phyloP scores from a whole-genome alignment of 306 rosid species.

The Dicorynia guianensis region DNA sequence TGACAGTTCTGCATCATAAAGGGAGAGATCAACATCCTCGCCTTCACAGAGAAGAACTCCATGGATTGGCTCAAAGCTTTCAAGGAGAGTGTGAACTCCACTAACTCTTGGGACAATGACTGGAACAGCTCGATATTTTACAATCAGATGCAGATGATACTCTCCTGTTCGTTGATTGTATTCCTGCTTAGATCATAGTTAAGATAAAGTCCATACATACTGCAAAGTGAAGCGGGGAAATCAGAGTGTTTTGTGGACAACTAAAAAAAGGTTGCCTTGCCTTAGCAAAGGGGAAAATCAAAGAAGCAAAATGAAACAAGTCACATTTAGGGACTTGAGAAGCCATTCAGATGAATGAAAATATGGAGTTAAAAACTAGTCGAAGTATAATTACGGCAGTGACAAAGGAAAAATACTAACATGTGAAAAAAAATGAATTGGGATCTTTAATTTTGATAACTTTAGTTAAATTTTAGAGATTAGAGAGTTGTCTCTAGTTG shows the following conservation, averaged over 20 bases:
- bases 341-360: too few relatives aligned
- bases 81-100: slow-evolving; percentile 67
- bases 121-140: slow-evolving; percentile 75
- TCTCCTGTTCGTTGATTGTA: slow-evolving; percentile 51
- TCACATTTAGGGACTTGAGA: too few relatives aligned
- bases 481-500: too few relatives aligned
- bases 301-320: too few relatives aligned
- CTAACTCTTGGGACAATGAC: slow-evolving; percentile 73
- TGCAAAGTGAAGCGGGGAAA: background rate
- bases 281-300: too few relatives aligned
- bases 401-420: background rate
- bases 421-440: too few relatives aligned
- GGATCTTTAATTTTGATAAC: too few relatives aligned
- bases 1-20: slow-evolving; percentile 53
- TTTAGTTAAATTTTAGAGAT: too few relatives aligned
- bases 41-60: slow-evolving; percentile 87
- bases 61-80: slow-evolving; percentile 87
- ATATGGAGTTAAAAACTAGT: background rate
- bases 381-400: background rate
- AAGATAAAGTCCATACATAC: slow-evolving; percentile 1
- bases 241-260: background rate
- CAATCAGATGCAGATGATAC: slow-evolving; percentile 84
- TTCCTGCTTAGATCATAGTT: slow-evolving; percentile 9
- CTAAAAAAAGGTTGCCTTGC: too few relatives aligned
- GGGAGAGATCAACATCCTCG: slow-evolving; percentile 84